These are phyloP conservation scores for Solanum pennellii DNA, from an alignment of 257 asterid species.

Conservation along the genomic window DNA sequence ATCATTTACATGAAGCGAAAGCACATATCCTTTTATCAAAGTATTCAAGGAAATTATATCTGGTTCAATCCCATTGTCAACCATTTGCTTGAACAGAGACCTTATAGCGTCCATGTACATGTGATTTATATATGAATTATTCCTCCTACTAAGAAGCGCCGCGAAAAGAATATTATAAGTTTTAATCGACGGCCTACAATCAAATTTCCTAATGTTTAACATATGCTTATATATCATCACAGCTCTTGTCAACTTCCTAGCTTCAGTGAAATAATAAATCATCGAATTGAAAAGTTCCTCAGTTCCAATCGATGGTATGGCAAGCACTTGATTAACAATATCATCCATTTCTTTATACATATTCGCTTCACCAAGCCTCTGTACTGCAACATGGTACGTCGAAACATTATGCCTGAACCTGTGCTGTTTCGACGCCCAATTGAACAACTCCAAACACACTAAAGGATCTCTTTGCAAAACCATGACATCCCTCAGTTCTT, in stretches of 20 bases:
- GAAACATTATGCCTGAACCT: constrained; percentile 59
- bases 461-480: constrained; percentile 47
- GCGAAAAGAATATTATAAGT: constrained; percentile 67
- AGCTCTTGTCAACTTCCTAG: constrained; percentile 68
- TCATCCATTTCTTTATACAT: constrained; percentile 84
- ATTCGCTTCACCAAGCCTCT: constrained; percentile 67
- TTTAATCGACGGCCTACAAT: constrained; percentile 67
- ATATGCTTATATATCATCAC: constrained; percentile 74
- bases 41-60: constrained; percentile 69
- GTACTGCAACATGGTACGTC: constrained; percentile 52
- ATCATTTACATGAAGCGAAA: constrained; percentile 83
- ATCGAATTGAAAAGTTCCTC: constrained; percentile 70
- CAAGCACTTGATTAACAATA: constrained; percentile 76
- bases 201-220: constrained; percentile 50
- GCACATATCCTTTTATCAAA: constrained; percentile 90
- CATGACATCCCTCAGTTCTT: constrained; percentile 63
- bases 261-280: constrained; percentile 74
- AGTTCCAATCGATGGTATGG: constrained; percentile 47
- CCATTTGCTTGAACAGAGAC: constrained; percentile 71
- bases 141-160: constrained; percentile 63
- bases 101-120: constrained; percentile 76
- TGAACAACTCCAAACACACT: constrained; percentile 77
- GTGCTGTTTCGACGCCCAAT: constrained; percentile 88
- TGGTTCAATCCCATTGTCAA: constrained; percentile 79
- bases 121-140: constrained; percentile 60